Evolutionary conservation across 2,329 filamentous ascomycete species (phyloP), one percentile per base, ranked within the genome.

Genomic region (Botryosphaeria dothidea): DNA sequence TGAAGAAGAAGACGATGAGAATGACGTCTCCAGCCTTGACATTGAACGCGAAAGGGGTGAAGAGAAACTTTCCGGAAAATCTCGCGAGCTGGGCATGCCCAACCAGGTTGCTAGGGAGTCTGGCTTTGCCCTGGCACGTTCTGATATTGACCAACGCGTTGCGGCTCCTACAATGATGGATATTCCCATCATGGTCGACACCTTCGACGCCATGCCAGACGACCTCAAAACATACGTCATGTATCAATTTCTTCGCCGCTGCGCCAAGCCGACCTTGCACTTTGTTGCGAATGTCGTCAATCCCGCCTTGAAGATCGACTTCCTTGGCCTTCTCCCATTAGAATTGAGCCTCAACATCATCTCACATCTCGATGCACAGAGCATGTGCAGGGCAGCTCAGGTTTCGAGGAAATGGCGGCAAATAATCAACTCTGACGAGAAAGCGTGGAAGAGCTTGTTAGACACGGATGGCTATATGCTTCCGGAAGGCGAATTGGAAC

Each of bases 171-270:
- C 72, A 0, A 68, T 94, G 21, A 86, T 93, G 79, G 92, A 96
- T 71, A 91, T 94, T n/a, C 91, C 91, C 7, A 86, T 85, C 17
- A 92, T 99, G 84, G 81, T 99, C 17, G 91, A 97, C 70, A 89
- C 89, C 2, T 99, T 98, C 71, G 94, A 98, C 75, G 86, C 90
- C 6, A 91, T 99, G 84, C 93, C 94, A 1, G 88, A 91, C 49
- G 90, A 95, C 71, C 88, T 99, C 86, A 95, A 99, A 79, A 91
- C 91, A 0, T 96, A 96, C 74, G 90, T 99, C 79, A 96, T 99
- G 88, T 98, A 96, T 75, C 94, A 99, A 74, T 88, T 99, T 64
- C 85, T 99, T 27, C 90, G 92, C 65, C 86, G 95, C 52, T 98
- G 93, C 73, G 88, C 92, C 5, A 91, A 96, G 69, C 90, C 92